Percentiles rank a stretch among this genome's conserved stretches.
phyloP scores from a whole-genome alignment of 225 moss, liverwort and hornwort species.

The Asterella californica region DNA sequence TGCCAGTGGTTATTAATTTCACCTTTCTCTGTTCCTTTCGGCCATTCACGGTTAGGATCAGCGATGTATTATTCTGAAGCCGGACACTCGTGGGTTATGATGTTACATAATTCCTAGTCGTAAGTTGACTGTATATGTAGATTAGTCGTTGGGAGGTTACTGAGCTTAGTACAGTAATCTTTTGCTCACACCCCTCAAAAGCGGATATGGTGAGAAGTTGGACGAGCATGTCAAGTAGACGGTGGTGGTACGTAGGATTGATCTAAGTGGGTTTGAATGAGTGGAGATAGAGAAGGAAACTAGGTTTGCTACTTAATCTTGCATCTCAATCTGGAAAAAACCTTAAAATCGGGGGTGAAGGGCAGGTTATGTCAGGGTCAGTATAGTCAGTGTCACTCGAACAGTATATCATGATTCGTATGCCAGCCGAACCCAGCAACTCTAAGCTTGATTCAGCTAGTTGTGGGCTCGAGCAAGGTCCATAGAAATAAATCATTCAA shows the following conservation, averaged over 20 bases:
- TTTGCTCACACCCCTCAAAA: background rate
- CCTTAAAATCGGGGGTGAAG: background rate
- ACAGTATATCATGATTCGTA: background rate
- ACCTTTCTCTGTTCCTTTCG: conserved; percentile 5
- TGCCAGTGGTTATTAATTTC: background rate
- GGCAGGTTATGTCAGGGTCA: background rate
- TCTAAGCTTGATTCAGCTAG: background rate
- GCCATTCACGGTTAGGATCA: background rate
- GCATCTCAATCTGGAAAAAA: background rate
- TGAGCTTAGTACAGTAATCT: background rate
- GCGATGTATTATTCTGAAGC: conserved; percentile 3
- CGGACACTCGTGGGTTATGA: background rate
- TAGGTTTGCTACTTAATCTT: background rate
- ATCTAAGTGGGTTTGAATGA: background rate
- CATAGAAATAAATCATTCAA: conserved; percentile 2
- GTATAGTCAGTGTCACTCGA: background rate
- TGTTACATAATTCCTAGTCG: background rate
- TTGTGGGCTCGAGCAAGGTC: conserved; percentile 1
- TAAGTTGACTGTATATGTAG: background rate
- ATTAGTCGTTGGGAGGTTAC: background rate
- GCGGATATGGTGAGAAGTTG: background rate
- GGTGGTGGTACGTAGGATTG: background rate
- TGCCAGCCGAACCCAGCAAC: background rate
- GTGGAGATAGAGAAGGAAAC: background rate
- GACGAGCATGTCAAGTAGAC: background rate